Conservation (phyloP, 768 basidiomycete species). For the Pulveroboletus sp. region DNA sequence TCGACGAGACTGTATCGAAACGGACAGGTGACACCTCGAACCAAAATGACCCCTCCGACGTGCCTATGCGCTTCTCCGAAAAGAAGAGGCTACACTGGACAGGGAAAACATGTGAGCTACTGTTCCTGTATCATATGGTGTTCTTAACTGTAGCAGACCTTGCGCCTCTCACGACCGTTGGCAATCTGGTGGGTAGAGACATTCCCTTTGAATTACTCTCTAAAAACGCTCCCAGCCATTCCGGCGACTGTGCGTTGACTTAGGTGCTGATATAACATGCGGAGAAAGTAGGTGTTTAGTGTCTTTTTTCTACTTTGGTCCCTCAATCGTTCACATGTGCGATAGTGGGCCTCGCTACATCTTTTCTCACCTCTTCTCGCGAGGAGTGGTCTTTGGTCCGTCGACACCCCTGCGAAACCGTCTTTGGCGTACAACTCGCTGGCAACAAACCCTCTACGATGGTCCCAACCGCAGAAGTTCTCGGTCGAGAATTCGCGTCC, state of each 20-base stretch:
- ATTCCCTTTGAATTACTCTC: background rate
- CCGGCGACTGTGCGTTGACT: constrained; percentile 79
- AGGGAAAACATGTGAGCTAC: constrained; percentile 74
- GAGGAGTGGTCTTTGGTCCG: constrained; percentile 95
- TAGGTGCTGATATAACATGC: constrained; percentile 93
- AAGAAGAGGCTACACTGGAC: constrained; percentile 87
- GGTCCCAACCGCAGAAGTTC: constrained; percentile 77
- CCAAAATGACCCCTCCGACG: constrained; percentile 63
- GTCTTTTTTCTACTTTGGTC: background rate
- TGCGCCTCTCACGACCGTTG: constrained; percentile 90
- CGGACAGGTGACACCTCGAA: constrained; percentile 35
- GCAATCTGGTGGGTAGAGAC: constrained; percentile 66
- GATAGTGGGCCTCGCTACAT: constrained; percentile 90
- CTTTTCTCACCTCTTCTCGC: constrained; percentile 83
- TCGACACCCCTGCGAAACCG: constrained; percentile 81
- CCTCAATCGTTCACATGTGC: background rate
- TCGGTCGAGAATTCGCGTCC: constrained; percentile 63
- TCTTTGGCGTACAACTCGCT: constrained; percentile 90
- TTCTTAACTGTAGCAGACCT: constrained; percentile 43
- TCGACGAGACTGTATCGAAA: constrained; percentile 26
- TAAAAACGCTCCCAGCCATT: constrained; percentile 62
- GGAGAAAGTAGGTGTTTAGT: constrained; percentile 68
- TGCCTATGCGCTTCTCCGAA: constrained; percentile 68
- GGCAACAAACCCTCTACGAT: constrained; percentile 82
- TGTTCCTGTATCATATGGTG: constrained; percentile 25